Base-by-base conservation (phyloP, 176 grass and related monocot genomes). In the Oryza meridionalis region DNA sequence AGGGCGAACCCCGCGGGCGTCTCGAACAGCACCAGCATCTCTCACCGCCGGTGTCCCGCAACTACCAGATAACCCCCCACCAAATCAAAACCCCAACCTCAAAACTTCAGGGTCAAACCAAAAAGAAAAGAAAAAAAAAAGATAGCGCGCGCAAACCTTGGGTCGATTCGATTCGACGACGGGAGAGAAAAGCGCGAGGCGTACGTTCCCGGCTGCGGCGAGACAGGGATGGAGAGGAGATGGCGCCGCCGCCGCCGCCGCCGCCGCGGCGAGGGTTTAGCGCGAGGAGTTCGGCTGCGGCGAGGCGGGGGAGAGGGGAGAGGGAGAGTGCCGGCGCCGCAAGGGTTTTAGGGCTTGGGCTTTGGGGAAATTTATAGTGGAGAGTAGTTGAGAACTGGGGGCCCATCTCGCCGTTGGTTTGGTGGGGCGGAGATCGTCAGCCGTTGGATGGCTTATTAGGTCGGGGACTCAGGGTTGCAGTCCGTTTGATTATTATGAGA, bases 1-100 rank as follows among this genome's bases (percentile, higher is more conserved):
- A 97, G 80, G 70, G 91, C 87, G 64, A 97, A 97, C 33, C 94
- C 94, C 51, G 87, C 87, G 6, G 87, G 89, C 22, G 89, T 97
- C 82, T 94, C 94, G 38, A 97, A 97, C 76, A 97, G 38, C 40
- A 94, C 94, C 73, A 94, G 50, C 95, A 97, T 97, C 80, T 78
- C 66, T 15, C 13, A 14, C 45, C 42, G 9, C 42, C 42, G 0
- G 42, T 43, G 9, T 43, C 42, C 42, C 0, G 42, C 42, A 43
- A 43, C 9, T 43, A 43, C 9, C 9, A 43, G 9, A 43, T 0
- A 43, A 43, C 42, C 42, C 42, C 42, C 33, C 33, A 35, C 3
- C 3, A 43, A 43, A 43, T 10, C 42, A 43, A 17, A 7, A 45
- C 27, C 62, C 19, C 19, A 35, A 27, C 21, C 67, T 88, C 68